Conservation (phyloP, 73 alveolate species). For the Paramecium caudatum region DNA sequence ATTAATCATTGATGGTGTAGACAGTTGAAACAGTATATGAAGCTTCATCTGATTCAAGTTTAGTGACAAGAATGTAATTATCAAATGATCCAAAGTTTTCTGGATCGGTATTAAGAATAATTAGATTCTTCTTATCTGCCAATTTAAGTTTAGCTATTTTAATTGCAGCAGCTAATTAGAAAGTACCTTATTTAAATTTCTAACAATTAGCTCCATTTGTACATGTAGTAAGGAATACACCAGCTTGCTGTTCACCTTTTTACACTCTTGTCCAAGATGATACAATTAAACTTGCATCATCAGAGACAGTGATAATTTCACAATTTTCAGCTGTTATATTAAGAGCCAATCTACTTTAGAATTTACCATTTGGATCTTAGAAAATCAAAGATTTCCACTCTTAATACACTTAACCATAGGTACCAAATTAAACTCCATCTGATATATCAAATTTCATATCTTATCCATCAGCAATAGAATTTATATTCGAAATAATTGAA, state of each 20-base stretch:
- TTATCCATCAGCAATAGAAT: not conserved
- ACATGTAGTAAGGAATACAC: slow-evolving; percentile 21
- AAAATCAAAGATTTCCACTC: slow-evolving; percentile 4
- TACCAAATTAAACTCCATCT: slow-evolving; percentile 34
- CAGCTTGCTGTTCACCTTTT: not conserved
- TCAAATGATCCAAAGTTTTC: not conserved
- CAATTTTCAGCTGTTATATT: not conserved
- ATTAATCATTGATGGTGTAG: not conserved
- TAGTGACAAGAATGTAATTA: not conserved
- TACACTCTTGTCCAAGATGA: not conserved
- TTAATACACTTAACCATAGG: not conserved
- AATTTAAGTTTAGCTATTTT: not conserved
- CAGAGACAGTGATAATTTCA: not conserved
- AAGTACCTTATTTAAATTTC: not conserved
- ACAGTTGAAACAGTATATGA: not conserved
- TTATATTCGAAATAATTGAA: not conserved
- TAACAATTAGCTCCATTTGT: not conserved
- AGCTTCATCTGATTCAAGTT: not conserved
- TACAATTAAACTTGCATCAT: not conserved
- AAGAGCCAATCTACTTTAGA: not conserved
- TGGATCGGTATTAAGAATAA: slow-evolving; percentile 44
- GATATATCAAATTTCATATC: slow-evolving; percentile 41
- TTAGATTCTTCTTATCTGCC: not conserved
- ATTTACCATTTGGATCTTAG: not conserved
- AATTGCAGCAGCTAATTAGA: not conserved